These are phyloP conservation scores for Silene vulgaris DNA, from an alignment of 179 eudicot species.

Conservation along the genomic window DNA sequence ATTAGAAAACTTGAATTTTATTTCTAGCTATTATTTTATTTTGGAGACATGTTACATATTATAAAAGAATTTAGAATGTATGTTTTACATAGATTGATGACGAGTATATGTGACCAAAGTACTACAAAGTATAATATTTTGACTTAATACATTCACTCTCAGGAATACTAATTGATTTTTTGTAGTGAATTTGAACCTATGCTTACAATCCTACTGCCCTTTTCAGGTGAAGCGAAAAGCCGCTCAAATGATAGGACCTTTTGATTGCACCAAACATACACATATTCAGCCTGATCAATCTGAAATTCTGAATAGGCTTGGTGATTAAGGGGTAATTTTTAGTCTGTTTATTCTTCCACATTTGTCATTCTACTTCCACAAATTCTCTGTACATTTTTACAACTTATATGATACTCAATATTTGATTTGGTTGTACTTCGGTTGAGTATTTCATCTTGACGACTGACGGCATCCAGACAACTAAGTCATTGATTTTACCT, in stretches of 20 bases:
- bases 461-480: background rate
- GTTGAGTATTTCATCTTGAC: background rate
- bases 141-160: too few species aligned
- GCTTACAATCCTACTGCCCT: conserved; percentile 4
- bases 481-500: background rate
- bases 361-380: background rate
- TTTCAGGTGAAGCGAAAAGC: conserved; percentile 80
- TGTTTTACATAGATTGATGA: too few species aligned
- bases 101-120: too few species aligned
- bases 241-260: conserved; percentile 69
- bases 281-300: conserved; percentile 31
- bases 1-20: too few species aligned
- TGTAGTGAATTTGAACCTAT: conserved; percentile 1
- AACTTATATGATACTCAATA: background rate
- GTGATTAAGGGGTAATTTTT: conserved; percentile 13
- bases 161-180: background rate
- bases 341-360: background rate
- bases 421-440: background rate
- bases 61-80: too few species aligned
- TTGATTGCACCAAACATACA: conserved; percentile 76
- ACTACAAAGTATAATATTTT: too few species aligned
- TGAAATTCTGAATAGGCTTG: conserved; percentile 25
- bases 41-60: background rate
- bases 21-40: background rate
- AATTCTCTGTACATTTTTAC: background rate